Base-by-base conservation (phyloP, 306 rosid genomes). In the Arachis stenosperma region DNA sequence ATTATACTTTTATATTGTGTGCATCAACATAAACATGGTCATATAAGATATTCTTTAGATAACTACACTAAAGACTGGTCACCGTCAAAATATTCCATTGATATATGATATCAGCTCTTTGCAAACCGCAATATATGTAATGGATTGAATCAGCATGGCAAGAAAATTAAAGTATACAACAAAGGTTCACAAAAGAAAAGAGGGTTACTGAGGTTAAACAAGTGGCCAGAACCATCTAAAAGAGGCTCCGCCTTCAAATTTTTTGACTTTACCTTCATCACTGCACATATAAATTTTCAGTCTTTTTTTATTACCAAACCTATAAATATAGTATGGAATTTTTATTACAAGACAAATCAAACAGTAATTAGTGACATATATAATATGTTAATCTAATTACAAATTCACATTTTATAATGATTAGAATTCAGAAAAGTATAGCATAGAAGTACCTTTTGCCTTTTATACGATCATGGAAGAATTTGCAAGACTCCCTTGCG, bases 151-250 rank as follows among this genome's bases (percentile, higher is more conserved):
- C 60, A 62, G 48, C 37, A 56, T 29, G 50, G 47, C 36, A 70
- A 33, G 43, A 41, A 80, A 50, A 67, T 30, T 36, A 27, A 74
- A 46, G 11, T 61, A 57, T 22, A 48, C 47, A 74, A 70, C 15
- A 59, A 65, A 67, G 67, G 55, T 64, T 86, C 60, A 57, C 59
- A 77, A 60, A 33, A 63, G 78, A 73, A 72, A 77, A 73, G 78
- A 69, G 75, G 27, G 79, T 91, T 89, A 93, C 98, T 85, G 47
- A 93, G 88, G 83, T 93, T 91, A 80, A 93, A 93, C 81, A 88
- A 89, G 86, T 81, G 93, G 60, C 98, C 98, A 69, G 96, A 91
- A 79, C 94, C 92, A 65, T 93, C 98, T 0, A 92, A 92, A 71
- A 91, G 86, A 76, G 98, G 96, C 85, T 93, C 98, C 78, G 91